A percentile compares a stretch with the other conserved stretches of the same genome.
Evolutionary conservation across 2,329 filamentous ascomycete species (phyloP).

Genomic region (Botrytis fragariae): DNA sequence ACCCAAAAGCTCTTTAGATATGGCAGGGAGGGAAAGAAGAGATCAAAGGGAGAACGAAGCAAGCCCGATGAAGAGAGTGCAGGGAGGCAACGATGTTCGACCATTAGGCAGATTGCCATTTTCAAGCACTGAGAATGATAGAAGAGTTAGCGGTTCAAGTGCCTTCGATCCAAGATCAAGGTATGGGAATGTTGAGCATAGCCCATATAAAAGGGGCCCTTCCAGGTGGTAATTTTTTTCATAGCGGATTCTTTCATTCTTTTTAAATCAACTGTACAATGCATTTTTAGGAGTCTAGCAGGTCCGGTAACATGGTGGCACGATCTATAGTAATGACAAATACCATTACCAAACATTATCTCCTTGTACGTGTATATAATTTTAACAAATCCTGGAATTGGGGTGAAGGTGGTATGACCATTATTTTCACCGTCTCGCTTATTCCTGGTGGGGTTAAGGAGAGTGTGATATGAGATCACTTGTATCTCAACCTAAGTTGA

Average conservation of each 20-base stretch:
- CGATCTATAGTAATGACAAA: constrained; percentile 6
- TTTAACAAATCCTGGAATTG: background rate
- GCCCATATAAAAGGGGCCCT: constrained; percentile 32
- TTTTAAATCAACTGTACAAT: constrained; percentile 4
- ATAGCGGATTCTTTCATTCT: background rate
- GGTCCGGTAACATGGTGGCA: background rate
- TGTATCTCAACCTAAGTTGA: background rate
- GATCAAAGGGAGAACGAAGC: constrained; percentile 35
- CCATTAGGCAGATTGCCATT: constrained; percentile 21
- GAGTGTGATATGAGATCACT: background rate
- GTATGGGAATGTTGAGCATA: constrained; percentile 25
- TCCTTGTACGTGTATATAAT: background rate
- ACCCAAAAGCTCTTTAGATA: constrained; percentile 59
- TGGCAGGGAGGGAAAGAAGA: constrained; percentile 46
- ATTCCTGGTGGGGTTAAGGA: constrained; percentile 2
- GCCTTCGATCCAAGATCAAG: constrained; percentile 22
- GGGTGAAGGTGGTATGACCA: background rate
- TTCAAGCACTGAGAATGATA: constrained; percentile 25
- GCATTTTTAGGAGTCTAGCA: background rate
- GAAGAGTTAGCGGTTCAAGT: constrained; percentile 29
- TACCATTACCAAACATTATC: background rate
- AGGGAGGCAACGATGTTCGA: constrained; percentile 22
- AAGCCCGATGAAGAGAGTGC: constrained; percentile 34
- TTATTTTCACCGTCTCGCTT: constrained; percentile 3
- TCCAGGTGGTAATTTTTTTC: constrained; percentile 30